Conservation (phyloP, 2,329 filamentous ascomycete genomes). For the Boeremia lycopersici region DNA sequence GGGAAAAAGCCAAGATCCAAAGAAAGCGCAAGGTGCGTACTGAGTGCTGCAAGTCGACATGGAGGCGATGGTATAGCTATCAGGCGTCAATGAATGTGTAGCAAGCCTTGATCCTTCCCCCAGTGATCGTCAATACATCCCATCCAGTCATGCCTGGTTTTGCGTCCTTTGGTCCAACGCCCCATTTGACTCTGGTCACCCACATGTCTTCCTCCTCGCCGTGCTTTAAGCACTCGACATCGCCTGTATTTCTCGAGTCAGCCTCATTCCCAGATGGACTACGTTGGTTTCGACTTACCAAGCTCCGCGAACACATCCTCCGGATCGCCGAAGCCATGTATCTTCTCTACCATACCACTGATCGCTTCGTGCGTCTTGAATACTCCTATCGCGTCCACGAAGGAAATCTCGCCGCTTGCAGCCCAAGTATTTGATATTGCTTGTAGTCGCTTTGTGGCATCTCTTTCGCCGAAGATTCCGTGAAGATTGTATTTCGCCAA, state of each 20-base stretch:
- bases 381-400: neutral
- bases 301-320: neutral
- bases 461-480: neutral
- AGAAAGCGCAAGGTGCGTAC: constrained; percentile 1
- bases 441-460: neutral
- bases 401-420: neutral
- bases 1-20: constrained; percentile 50
- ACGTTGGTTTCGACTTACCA: neutral
- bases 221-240: neutral
- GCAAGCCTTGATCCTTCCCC: neutral
- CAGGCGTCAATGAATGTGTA: neutral
- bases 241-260: neutral
- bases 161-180: neutral
- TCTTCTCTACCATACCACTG: neutral
- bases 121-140: neutral
- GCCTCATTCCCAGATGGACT: neutral
- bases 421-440: neutral
- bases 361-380: neutral
- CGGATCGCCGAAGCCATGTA: neutral
- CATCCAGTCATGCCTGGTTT: neutral
- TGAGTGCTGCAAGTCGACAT: neutral
- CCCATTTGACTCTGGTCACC: neutral
- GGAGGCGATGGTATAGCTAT: neutral
- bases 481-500: neutral
- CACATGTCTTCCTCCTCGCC: neutral